Base-by-base conservation (phyloP, 2,329 filamentous ascomycete species). In the Dissoconium aciculare region DNA sequence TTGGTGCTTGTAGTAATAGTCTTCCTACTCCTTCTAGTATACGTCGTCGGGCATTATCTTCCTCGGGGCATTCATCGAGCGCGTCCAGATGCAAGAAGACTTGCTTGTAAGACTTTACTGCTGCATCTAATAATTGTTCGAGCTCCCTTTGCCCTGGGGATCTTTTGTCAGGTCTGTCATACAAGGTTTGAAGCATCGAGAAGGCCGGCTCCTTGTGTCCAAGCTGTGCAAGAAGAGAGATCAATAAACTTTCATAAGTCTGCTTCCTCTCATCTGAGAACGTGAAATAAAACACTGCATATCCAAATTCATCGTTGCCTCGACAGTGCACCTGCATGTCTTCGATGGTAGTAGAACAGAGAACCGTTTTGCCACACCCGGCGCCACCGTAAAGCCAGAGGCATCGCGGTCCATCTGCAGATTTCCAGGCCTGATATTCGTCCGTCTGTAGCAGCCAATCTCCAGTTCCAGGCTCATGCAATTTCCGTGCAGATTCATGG, bases 21-120 rank as follows among this genome's bases (percentile, higher is more conserved):
- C 26, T 29, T 17, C 30, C 26, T 9, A 43, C 15, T n/a, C 30
- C 28, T 17, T 31, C 16, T 4, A 43, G 36, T 5, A 41, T 26
- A 12, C 21, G 21, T 13, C 39, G 34, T 17, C 39, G 34, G 11
- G 19, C 27, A 10, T 35, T 28, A 13, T n/a, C n/a, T n/a, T n/a
- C n/a, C n/a, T n/a, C n/a, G n/a, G n/a, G n/a, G n/a, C n/a, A n/a
- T n/a, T n/a, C 36, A 24, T 56, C 50, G 11, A 55, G 35, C 14
- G 52, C 52, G 38, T 55, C 52, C 9, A 56, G 19, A 2, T 50
- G 39, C 11, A 56, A 35, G 28, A 44, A 53, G 1, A 46, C 42
- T 27, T 14, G 52, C 41, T 15, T 26, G 27, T 25, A 36, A 16
- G 38, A 17, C 17, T 31, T 14, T 11, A 45, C 26, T n/a, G 26